A percentile compares a stretch with the other conserved stretches of the same genome.
phyloP scores from a whole-genome alignment of 129 eudicot species.

The Lactuca saligna region DNA sequence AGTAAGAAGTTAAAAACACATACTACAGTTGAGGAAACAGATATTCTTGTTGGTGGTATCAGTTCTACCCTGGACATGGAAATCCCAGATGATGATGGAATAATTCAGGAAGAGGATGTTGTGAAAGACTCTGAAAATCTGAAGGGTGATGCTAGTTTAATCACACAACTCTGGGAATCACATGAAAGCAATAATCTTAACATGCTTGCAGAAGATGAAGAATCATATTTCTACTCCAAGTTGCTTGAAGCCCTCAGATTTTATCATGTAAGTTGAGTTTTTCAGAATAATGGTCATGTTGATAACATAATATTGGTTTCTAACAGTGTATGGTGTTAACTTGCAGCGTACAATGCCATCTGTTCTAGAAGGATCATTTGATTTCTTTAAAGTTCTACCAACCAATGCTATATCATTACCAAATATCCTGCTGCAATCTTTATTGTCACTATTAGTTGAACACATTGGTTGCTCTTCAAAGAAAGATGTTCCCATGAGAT shows the following conservation, averaged over 20 bases:
- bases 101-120: constrained; percentile 26
- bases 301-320: constrained; percentile 7
- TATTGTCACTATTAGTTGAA: constrained; percentile 65
- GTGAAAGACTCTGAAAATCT: constrained; percentile 33
- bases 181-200: constrained; percentile 23
- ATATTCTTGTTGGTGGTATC: constrained; percentile 81
- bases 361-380: constrained; percentile 69
- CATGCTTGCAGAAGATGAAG: constrained; percentile 43
- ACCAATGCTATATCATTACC: constrained; percentile 62
- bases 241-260: constrained; percentile 69
- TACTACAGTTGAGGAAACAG: constrained; percentile 53
- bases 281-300: constrained; percentile 1
- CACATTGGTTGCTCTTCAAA: constrained; percentile 54
- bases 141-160: constrained; percentile 26
- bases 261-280: constrained; percentile 60
- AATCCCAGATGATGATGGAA: constrained; percentile 38
- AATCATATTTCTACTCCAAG: constrained; percentile 68
- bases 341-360: constrained; percentile 70
- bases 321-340: constrained; percentile 15
- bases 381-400: constrained; percentile 76
- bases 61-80: constrained; percentile 32
- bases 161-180: constrained; percentile 66
- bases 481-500: constrained; percentile 37
- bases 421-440: constrained; percentile 65
- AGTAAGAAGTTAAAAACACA: constrained; percentile 52